Base-by-base conservation (phyloP, 2,329 filamentous ascomycete species). In the Alternaria burnsii region DNA sequence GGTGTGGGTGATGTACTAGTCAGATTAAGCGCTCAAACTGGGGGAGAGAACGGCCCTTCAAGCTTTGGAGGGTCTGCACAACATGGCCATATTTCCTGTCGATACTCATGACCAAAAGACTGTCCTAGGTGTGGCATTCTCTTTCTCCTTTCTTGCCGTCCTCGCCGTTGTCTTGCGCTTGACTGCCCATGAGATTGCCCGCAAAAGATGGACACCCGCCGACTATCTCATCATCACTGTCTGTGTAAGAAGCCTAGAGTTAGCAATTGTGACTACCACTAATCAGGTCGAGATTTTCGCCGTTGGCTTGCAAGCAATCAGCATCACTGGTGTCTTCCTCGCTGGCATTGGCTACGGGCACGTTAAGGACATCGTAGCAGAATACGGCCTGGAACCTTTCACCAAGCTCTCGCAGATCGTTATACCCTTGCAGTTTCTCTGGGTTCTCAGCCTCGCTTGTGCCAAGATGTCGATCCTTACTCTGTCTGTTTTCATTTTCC, bases 271-370 rank as follows among this genome's bases (percentile, higher is more conserved):
- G 30, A 20, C 12, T 32, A 40, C 10, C 28, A 7, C 48, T 52
- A 28, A 52, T 16, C 38, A 4, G 6, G 14, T 28, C 4, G n/a
- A 52, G 48, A 40, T 52, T 12, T 52, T 52, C 3, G 48, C 48
- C 22, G 22, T 52, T 5, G 34, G 48, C 22, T n/a, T 52, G 10
- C 48, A 52, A 14, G 20, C 34, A 14, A 28, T 28, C 12, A 52
- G 48, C 2, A 40, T 52, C 22, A 40, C 22, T 3, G 48, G 48
- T 26, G 48, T 52, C 34, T 52, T 28, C 16, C 32, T 26, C n/a
- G 34, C 48, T 34, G 48, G 48, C 22, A 52, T 52, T 52, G 48
- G 48, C 34, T 52, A 52, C 48, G 48, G 34, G n/a, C 48, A 52
- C 48, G 48, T 40, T 5, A 12, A 12, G n/a, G 22, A 52, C 6